Evolutionary conservation across 805 yeast species (phyloP).

Genomic region (Yarrowia divulgata): DNA sequence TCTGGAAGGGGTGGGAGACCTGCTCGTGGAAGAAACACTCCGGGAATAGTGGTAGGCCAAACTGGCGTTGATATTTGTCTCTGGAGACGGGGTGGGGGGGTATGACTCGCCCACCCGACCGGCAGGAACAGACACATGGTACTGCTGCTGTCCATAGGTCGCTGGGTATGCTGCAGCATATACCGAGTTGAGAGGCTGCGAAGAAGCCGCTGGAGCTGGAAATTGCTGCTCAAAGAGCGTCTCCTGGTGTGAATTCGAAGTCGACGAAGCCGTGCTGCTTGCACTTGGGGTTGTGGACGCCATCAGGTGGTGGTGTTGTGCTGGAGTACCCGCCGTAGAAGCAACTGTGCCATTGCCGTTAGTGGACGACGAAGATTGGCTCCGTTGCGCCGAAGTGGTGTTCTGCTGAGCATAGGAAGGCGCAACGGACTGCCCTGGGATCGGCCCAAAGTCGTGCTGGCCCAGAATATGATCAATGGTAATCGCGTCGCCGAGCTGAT

Average conservation of each 20-base stretch:
- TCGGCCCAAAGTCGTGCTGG: conserved; percentile 24
- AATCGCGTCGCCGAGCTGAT: conserved; percentile 28
- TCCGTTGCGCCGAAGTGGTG: neutral
- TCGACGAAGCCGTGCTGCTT: neutral
- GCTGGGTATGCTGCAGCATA: conserved; percentile 33
- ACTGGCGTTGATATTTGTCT: neutral
- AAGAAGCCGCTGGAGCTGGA: neutral
- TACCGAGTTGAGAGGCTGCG: conserved; percentile 6
- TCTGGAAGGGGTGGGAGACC: conserved; percentile 6
- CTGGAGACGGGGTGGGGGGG: conserved; percentile 30
- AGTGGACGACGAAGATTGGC: neutral
- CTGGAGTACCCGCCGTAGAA: too few species aligned
- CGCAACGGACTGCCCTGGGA: neutral
- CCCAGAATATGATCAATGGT: conserved; percentile 4
- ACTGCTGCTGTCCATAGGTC: conserved; percentile 20
- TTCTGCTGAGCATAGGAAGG: neutral
- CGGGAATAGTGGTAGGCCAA: conserved; percentile 16
- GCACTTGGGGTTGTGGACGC: neutral
- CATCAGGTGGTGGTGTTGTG: neutral
- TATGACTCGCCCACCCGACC: neutral
- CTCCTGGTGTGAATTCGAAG: neutral
- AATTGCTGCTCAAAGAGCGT: conserved; percentile 2
- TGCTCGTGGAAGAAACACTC: neutral
- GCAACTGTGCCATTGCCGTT: neutral
- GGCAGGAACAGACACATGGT: neutral